Percentiles rank a stretch among this genome's conserved stretches.
phyloP scores from a whole-genome alignment of 1,139 yeast genomes.

The Suhomyces anneliseae region DNA sequence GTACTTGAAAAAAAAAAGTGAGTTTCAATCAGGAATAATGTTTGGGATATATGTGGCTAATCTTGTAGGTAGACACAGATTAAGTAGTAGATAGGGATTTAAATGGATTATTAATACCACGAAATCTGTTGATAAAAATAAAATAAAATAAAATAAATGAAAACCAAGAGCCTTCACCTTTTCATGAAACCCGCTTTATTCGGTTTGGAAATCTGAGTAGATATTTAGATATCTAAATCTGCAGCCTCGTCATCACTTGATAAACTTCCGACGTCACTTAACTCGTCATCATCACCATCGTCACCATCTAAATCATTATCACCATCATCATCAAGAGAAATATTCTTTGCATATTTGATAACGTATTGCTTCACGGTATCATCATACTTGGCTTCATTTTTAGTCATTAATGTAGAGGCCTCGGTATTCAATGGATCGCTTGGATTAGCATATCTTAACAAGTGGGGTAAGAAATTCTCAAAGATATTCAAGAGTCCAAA shows the following conservation, averaged over 20 bases:
- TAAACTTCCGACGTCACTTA: constrained; percentile 51
- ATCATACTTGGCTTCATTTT: constrained; percentile 67
- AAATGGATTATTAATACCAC: no score
- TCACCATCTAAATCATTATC: constrained; percentile 37
- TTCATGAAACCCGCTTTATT: not conserved
- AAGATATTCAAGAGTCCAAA: constrained; percentile 88
- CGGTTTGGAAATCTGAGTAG: not conserved
- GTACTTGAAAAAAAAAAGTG: no score
- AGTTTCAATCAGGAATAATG: no score
- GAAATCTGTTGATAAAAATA: no score
- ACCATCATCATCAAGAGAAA: constrained; percentile 37
- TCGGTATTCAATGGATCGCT: constrained; percentile 92
- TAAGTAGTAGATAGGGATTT: no score
- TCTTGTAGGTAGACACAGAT: no score
- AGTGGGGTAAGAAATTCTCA: constrained; percentile 91
- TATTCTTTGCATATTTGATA: constrained; percentile 60
- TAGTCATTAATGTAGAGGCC: constrained; percentile 79
- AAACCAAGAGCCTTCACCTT: not conserved
- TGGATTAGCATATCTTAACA: constrained; percentile 89
- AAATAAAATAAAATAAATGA: not conserved
- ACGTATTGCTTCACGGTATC: constrained; percentile 75
- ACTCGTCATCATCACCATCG: constrained; percentile 41
- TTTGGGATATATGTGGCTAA: no score
- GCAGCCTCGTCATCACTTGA: constrained; percentile 45
- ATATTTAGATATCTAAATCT: constrained; percentile 10